A percentile compares a stretch with the other conserved stretches of the same genome.
Conservation (phyloP, 345 rosid species). For the Rhodamnia rubescens region DNA sequence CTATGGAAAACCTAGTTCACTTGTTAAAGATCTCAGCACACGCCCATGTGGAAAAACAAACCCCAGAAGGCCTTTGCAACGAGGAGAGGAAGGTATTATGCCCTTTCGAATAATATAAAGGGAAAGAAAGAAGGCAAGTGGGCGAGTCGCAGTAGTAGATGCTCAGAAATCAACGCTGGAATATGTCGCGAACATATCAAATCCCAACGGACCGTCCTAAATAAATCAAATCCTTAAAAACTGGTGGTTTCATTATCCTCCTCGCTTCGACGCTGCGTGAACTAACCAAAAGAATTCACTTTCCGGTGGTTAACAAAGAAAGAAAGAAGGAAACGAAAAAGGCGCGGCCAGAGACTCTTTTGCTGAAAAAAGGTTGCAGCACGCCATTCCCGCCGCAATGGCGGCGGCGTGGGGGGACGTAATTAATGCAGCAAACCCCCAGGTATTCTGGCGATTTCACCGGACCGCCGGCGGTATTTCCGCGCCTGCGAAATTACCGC, state of each 20-base stretch:
- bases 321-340: background rate
- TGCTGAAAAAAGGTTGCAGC: constrained; percentile 17
- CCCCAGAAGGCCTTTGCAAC: background rate
- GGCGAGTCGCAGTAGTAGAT: background rate
- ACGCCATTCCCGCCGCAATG: constrained; percentile 83
- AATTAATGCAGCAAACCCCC: background rate
- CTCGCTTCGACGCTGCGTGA: background rate
- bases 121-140: background rate
- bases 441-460: background rate
- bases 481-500: background rate
- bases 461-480: background rate
- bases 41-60: background rate
- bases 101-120: background rate
- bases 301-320: background rate
- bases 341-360: background rate
- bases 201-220: background rate
- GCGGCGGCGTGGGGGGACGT: constrained; percentile 38
- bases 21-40: background rate
- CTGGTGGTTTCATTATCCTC: background rate
- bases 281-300: background rate
- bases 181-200: background rate
- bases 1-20: background rate
- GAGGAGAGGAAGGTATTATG: background rate
- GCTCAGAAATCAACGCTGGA: background rate
- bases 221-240: background rate